These are phyloP conservation scores for Steccherinum ochraceum DNA, from an alignment of 768 basidiomycete species.

Conservation along the genomic window DNA sequence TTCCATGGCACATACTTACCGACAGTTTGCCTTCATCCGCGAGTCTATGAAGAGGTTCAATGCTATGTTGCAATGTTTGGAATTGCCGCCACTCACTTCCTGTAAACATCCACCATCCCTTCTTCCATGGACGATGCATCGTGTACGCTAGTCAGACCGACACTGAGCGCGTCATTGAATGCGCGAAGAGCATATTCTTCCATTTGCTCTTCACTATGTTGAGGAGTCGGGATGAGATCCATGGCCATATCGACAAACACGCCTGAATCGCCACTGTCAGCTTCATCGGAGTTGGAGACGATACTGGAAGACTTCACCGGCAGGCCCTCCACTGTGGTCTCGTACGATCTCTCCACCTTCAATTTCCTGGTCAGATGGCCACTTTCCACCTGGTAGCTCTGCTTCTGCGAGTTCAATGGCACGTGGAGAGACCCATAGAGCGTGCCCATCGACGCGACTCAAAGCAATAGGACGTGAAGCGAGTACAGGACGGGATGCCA, in stretches of 20 bases:
- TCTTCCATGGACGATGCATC: constrained; percentile 57
- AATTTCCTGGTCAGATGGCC: constrained; percentile 31
- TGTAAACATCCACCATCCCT: constrained; percentile 55
- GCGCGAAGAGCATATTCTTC: constrained; percentile 60
- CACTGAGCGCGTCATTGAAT: constrained; percentile 60
- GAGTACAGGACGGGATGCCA: constrained; percentile 65
- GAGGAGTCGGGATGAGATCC: constrained; percentile 60
- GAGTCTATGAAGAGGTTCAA: no score
- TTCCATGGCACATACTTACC: constrained; percentile 31
- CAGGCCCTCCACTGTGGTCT: constrained; percentile 54
- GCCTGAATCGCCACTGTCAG: constrained; percentile 35
- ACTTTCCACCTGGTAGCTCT: constrained; percentile 39
- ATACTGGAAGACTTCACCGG: no score
- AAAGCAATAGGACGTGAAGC: constrained; percentile 67
- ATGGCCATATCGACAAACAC: constrained; percentile 89
- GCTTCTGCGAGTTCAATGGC: constrained; percentile 57
- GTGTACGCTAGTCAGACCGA: constrained; percentile 83
- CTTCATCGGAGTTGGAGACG: neutral
- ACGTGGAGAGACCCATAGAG: constrained; percentile 76
- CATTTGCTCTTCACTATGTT: constrained; percentile 49
- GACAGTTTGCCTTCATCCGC: constrained; percentile 66
- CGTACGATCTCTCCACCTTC: constrained; percentile 73
- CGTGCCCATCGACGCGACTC: constrained; percentile 76
- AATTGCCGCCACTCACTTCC: constrained; percentile 54
- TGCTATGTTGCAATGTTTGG: no score